Evolutionary conservation across 2,329 filamentous ascomycete genomes (phyloP).

Genomic region (Colletotrichum eleusines): DNA sequence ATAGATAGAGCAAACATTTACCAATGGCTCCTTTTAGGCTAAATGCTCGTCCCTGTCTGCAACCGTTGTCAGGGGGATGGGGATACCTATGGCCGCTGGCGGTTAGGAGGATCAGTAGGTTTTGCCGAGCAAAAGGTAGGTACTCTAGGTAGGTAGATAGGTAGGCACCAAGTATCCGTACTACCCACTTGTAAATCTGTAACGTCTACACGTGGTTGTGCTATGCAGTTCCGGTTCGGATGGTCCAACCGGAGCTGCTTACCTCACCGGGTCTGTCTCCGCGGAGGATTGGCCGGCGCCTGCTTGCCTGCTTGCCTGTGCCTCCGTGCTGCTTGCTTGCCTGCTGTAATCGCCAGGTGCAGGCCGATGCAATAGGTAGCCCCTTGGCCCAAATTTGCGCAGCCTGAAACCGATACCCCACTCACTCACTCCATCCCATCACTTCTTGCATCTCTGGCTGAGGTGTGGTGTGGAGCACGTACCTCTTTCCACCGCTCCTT

Average conservation of each 20-base stretch:
- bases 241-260: neutral
- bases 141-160: too few species aligned
- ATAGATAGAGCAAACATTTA: neutral
- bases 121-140: neutral
- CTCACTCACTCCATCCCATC: neutral
- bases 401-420: constrained; percentile 33
- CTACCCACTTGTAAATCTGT: too few species aligned
- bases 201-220: too few species aligned
- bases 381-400: constrained; percentile 21
- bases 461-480: neutral
- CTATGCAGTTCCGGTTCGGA: neutral
- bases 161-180: too few species aligned
- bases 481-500: neutral
- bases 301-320: neutral
- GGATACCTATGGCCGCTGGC: neutral
- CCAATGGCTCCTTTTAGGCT: neutral
- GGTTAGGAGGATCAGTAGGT: neutral
- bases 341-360: neutral
- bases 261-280: neutral
- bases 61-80: neutral
- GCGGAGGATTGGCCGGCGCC: neutral
- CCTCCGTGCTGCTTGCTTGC: too few species aligned
- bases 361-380: neutral
- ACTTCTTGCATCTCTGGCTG: neutral
- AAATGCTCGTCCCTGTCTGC: neutral